Percentiles rank a stretch among this genome's conserved stretches.
Evolutionary conservation across 345 rosid species (phyloP).

Genomic region (Turritis glabra): DNA sequence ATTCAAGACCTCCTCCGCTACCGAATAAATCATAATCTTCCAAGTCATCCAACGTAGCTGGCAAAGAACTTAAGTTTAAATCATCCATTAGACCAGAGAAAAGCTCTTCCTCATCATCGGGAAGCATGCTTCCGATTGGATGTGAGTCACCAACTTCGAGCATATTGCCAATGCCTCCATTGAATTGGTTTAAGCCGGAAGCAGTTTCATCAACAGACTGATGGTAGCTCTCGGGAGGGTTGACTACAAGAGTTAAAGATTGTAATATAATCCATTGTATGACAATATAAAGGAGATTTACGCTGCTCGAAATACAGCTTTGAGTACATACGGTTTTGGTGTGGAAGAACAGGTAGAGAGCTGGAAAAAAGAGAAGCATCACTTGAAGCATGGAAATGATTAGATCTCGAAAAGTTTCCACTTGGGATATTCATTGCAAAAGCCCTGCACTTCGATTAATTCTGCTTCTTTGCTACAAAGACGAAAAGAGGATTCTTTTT

Average conservation of each 20-base stretch:
- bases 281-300: not conserved
- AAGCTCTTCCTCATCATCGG: constrained; percentile 71
- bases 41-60: constrained; percentile 58
- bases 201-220: constrained; percentile 46
- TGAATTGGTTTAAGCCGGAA: constrained; percentile 35
- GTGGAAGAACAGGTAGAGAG: constrained; percentile 69
- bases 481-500: not conserved
- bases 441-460: constrained; percentile 33
- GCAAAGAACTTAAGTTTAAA: constrained; percentile 57
- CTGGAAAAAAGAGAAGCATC: constrained; percentile 67
- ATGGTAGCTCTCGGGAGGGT: constrained; percentile 27
- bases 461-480: constrained; percentile 12
- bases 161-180: constrained; percentile 34
- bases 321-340: constrained; percentile 52
- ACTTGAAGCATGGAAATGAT: constrained; percentile 41
- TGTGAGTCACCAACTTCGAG: constrained; percentile 42
- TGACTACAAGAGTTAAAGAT: constrained; percentile 48
- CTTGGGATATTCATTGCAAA: constrained; percentile 37
- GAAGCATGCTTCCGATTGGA: constrained; percentile 53
- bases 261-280: not conserved
- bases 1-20: constrained; percentile 78
- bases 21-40: constrained; percentile 74
- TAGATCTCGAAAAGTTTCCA: constrained; percentile 43
- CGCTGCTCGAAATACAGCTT: not conserved
- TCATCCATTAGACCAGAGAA: constrained; percentile 71